Evolutionary conservation across 148 eudicot species (phyloP).

Genomic region (Amaranthus palmeri): DNA sequence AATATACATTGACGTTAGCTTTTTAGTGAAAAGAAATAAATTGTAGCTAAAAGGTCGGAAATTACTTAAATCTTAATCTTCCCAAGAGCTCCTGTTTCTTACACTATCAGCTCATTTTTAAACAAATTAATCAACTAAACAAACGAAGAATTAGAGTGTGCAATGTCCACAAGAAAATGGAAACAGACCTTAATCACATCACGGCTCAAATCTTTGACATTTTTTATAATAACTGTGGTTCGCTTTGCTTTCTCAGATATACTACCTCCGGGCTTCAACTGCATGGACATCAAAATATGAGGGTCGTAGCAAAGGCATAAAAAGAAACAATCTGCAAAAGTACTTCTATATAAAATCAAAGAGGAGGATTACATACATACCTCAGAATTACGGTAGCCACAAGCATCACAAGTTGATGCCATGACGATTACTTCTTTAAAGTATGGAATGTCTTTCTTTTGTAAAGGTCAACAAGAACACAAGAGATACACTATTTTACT

Average conservation of each 20-base stretch:
- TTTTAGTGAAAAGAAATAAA: too few species aligned
- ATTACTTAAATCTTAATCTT: neutral
- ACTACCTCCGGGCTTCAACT: slow-evolving; percentile 91
- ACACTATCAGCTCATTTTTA: neutral
- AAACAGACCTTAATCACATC: slow-evolving; percentile 86
- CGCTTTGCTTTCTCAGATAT: slow-evolving; percentile 81
- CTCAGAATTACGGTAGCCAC: slow-evolving; percentile 97
- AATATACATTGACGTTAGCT: too few species aligned
- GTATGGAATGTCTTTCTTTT: slow-evolving; percentile 71
- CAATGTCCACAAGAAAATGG: neutral
- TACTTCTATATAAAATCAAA: neutral
- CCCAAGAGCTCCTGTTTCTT: neutral
- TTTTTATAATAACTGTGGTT: slow-evolving; percentile 57
- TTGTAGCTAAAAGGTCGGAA: too few species aligned
- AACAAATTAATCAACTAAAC: neutral
- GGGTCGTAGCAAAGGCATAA: neutral
- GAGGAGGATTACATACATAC: slow-evolving; percentile 30
- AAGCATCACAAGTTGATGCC: slow-evolving; percentile 91
- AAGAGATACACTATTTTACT: neutral
- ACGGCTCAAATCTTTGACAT: slow-evolving; percentile 67
- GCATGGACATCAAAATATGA: slow-evolving; percentile 21
- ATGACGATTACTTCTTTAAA: slow-evolving; percentile 97
- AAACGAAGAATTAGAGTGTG: neutral
- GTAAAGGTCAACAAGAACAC: slow-evolving; percentile 45
- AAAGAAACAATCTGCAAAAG: neutral